These are phyloP conservation scores for Iris macrosiphon DNA, from an alignment of 106 monocot species.

Conservation along the genomic window DNA sequence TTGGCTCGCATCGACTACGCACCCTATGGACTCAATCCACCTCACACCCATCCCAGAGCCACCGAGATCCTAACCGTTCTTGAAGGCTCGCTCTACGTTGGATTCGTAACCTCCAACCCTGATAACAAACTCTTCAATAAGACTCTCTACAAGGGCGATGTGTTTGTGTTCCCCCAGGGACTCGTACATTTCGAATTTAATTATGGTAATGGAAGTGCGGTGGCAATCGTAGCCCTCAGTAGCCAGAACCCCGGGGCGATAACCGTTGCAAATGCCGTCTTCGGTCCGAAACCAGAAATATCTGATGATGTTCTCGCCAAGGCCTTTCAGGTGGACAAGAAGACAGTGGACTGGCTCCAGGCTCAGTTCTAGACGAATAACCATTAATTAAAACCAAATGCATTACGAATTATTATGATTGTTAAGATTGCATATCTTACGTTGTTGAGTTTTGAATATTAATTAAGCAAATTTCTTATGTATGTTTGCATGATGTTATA, in stretches of 20 bases:
- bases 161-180: neutral
- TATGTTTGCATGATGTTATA: too few species aligned
- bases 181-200: neutral
- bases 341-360: too few species aligned
- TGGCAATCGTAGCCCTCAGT: too few species aligned
- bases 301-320: neutral
- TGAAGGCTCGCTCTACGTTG: slow-evolving; percentile 5
- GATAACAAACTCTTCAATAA: slow-evolving; percentile 9
- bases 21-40: slow-evolving; percentile 8
- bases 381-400: neutral
- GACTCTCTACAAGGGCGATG: neutral
- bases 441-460: too few species aligned
- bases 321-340: too few species aligned
- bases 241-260: too few species aligned
- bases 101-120: slow-evolving; percentile 4
- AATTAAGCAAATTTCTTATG: too few species aligned
- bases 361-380: slow-evolving; percentile 6
- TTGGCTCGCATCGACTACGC: slow-evolving; percentile 8
- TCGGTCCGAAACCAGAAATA: slow-evolving; percentile 13
- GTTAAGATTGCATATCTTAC: too few species aligned
- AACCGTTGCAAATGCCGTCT: neutral
- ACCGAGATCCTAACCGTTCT: neutral
- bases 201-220: neutral
- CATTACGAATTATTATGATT: too few species aligned
- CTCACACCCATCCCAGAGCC: slow-evolving; percentile 7